Percentiles rank a stretch among this genome's conserved stretches.
Evolutionary conservation across 805 yeast species (phyloP).

Genomic region (Lipomyces yamanashiensis): DNA sequence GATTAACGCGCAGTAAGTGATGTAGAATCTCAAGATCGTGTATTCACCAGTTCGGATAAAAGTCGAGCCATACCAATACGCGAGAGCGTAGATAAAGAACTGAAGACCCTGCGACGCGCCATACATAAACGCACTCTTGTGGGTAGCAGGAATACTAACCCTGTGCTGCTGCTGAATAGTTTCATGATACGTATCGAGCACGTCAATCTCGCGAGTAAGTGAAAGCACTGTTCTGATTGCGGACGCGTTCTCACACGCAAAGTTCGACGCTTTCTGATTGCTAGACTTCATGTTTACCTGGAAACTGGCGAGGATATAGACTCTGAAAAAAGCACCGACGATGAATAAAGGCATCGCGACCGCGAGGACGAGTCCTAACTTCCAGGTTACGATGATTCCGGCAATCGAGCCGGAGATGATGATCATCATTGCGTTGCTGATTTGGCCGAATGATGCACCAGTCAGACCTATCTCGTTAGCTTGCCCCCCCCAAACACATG

Average conservation of each 20-base stretch:
- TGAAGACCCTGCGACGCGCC: constrained; percentile 49
- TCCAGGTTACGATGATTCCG: constrained; percentile 49
- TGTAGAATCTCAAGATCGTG: constrained; percentile 45
- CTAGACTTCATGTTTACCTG: constrained; percentile 34
- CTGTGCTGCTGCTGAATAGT: constrained; percentile 26
- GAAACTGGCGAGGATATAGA: constrained; percentile 45
- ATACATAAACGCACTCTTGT: constrained; percentile 41
- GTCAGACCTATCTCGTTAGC: constrained; percentile 33
- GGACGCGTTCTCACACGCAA: constrained; percentile 49
- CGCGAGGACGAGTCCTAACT: constrained; percentile 49
- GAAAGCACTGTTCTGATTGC: constrained; percentile 48
- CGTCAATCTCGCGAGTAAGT: constrained; percentile 50
- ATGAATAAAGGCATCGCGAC: constrained; percentile 46
- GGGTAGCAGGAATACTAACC: constrained; percentile 11
- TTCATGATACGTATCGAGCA: constrained; percentile 41
- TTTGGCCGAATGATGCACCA: constrained; percentile 42
- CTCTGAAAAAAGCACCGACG: constrained; percentile 49
- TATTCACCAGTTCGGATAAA: constrained; percentile 43
- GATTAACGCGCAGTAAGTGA: constrained; percentile 47
- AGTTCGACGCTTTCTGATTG: constrained; percentile 22
- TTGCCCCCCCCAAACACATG: too few species aligned
- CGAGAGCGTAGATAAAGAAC: constrained; percentile 49
- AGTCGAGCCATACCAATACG: constrained; percentile 52
- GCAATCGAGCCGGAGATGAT: constrained; percentile 40
- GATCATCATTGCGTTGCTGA: constrained; percentile 48